Evolutionary conservation across 108 stramenopile species (phyloP).

Genomic region (Skeletonema menzelii): DNA sequence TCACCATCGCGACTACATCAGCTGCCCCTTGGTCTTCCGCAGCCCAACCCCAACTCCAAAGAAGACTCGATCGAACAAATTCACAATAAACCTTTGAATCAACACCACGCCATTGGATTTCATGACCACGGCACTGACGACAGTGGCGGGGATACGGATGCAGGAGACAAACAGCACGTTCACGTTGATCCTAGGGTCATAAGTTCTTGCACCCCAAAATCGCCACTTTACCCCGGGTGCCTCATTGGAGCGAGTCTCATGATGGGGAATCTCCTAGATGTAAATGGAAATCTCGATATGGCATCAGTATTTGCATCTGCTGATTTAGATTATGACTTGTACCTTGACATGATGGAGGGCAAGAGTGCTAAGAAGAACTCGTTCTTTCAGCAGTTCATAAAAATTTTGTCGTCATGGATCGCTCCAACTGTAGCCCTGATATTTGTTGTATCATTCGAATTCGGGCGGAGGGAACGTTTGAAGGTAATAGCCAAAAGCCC

Average conservation of each 20-base stretch:
- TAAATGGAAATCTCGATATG: conserved; percentile 36
- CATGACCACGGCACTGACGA: conserved; percentile 13
- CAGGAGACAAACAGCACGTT: conserved; percentile 40
- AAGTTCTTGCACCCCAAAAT: conserved; percentile 32
- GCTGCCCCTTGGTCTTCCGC: conserved; percentile 32
- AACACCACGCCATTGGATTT: conserved; percentile 39
- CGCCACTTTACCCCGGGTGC: conserved; percentile 46
- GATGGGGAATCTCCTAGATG: conserved; percentile 36
- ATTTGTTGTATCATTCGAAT: conserved; percentile 84
- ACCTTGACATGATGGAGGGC: conserved; percentile 46
- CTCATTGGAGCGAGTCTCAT: conserved; percentile 45
- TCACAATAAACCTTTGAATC: conserved; percentile 14
- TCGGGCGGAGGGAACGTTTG: conserved; percentile 72
- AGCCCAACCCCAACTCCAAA: conserved; percentile 11
- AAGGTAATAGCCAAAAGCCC: conserved; percentile 49
- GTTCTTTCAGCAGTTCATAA: conserved; percentile 35
- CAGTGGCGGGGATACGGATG: conserved; percentile 26
- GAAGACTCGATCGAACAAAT: conserved; percentile 2
- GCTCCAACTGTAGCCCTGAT: conserved; percentile 76
- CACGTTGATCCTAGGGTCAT: conserved; percentile 18
- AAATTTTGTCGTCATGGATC: conserved; percentile 81
- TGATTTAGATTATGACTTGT: conserved; percentile 47
- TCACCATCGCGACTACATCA: conserved; percentile 13
- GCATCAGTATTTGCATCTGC: conserved; percentile 44
- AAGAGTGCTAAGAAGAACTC: conserved; percentile 33